Evolutionary conservation across 2,329 filamentous ascomycete species (phyloP), one percentile per base, ranked within the genome.

Genomic region (Epichloe gansuensis): DNA sequence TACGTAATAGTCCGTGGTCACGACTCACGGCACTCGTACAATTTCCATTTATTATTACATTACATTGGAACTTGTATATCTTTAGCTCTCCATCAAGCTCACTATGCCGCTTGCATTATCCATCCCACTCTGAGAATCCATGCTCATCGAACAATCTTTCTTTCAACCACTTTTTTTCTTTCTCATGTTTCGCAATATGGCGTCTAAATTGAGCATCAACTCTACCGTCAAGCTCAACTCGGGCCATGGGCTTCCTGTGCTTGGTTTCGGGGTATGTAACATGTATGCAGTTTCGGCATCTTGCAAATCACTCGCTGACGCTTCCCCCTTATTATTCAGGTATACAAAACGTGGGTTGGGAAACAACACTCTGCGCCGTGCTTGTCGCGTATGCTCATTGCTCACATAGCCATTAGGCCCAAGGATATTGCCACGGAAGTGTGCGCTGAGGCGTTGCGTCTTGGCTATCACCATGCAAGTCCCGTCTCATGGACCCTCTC

Each of bases 201-300:
- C 75, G 3, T 60, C 72, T 35, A 65, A 65, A 49, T 67, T 78
- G 53, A 72, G 58, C 11, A 63, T 79, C 54, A 62, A 70, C 46
- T 77, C 75, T 6, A 72, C 69, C 15, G 58, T 73, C 60, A 80
- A 77, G 69, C 71, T 81, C 53, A 75, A 73, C 60, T 80, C 74
- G 61, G 77, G 77, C 58, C 69, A 76, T 55, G 70, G 75, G 50
- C 69, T 81, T 2, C 77, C 77, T 1, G 65, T 67, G 8, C 64
- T 80, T 21, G 77, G 77, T 46, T 80, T 75, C 55, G 77, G 77
- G 50, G 77, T 80, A 68, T 59, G 75, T 67, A 15, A 11, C 23
- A 2, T 3, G 23, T 28, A 13, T 47, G 42, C 48, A 39, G 38
- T 31, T 42, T 28, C 39, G 2, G 3, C 15, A 5, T 12, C 25